Base-by-base conservation (phyloP, 345 rosid genomes). In the Camelina laxa region DNA sequence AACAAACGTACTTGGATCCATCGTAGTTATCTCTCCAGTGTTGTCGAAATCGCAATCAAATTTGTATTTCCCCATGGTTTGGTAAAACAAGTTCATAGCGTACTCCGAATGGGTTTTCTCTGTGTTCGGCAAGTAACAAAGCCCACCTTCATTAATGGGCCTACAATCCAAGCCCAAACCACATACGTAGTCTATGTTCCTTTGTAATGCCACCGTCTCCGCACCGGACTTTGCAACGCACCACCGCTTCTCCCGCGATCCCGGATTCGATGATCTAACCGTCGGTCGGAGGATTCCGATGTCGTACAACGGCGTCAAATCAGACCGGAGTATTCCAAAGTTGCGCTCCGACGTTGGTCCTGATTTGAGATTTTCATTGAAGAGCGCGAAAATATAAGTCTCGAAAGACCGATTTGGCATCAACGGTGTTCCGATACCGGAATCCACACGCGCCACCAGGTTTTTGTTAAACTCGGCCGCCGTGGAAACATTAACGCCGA, bases 361-460 rank as follows among this genome's bases (percentile, higher is more conserved):
- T 0, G 85, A 75, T 83, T 94, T 94, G 53, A 89, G 88, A 75
- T 94, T 57, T 60, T 94, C 97, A n/a, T 94, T 87, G 79, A 94
- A 94, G 9, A 94, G 87, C 0, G 89, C 89, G 69, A 94, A 94
- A 10, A 94, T 86, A 81, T 88, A 94, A 4, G 96, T 85, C 80
- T 91, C 98, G 20, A 94, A 90, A 2, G 87, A 90, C 70, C 95
- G 75, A 65, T 89, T 87, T 0, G 93, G 93, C 98, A 94, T 91
- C 6, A 94, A 77, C 0, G 96, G 98, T 4, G 97, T 94, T 60
- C 97, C 98, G 0, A 1, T 35, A 5, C 96, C 87, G 3, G 95
- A 83, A 12, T 49, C 72, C 1, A 91, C 88, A 64, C 86, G 97
- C 54, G 45, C 76, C 59, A 94, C 65, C 20, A 94, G 81, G 41